Evolutionary conservation across 2,329 filamentous ascomycete genomes (phyloP).

Genomic region (Pseudogymnoascus sp.): DNA sequence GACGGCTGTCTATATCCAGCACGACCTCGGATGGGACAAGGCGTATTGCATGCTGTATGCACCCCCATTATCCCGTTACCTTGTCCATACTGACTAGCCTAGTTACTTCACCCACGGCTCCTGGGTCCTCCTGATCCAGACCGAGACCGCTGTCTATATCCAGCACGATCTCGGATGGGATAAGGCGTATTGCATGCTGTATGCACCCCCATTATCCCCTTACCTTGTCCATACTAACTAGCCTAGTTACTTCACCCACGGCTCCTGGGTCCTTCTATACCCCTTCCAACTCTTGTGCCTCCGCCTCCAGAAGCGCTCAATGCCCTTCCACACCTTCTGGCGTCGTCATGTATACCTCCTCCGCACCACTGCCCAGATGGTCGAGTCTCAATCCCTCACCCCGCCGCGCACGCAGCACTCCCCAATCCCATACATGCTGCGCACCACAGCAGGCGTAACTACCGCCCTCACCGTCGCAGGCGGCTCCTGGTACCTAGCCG

Average conservation of each 20-base stretch:
- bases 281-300: constrained; percentile 73
- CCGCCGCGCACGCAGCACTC: constrained; percentile 38
- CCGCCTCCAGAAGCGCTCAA: constrained; percentile 66
- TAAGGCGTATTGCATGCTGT: constrained; percentile 99
- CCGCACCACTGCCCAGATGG: constrained; percentile 69
- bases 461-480: constrained; percentile 82
- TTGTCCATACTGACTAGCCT: constrained; percentile 11
- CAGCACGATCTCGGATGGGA: constrained; percentile 89
- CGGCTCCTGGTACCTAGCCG: constrained; percentile 90
- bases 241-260: constrained; percentile 73
- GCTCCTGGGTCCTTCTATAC: constrained; percentile 92
- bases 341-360: constrained; percentile 57
- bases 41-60: constrained; percentile 96
- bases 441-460: constrained; percentile 74
- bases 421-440: constrained; percentile 65
- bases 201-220: constrained; percentile 24
- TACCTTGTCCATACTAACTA: constrained; percentile 10
- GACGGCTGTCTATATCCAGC: constrained; percentile 89
- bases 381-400: constrained; percentile 68
- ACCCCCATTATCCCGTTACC: neutral
- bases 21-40: constrained; percentile 89
- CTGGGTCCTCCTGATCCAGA: constrained; percentile 82
- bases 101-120: constrained; percentile 88
- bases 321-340: constrained; percentile 83
- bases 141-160: constrained; percentile 90